These are phyloP conservation scores for Neurospora sublineolata DNA, from an alignment of 495 filamentous ascomycete genomes.

Conservation along the genomic window DNA sequence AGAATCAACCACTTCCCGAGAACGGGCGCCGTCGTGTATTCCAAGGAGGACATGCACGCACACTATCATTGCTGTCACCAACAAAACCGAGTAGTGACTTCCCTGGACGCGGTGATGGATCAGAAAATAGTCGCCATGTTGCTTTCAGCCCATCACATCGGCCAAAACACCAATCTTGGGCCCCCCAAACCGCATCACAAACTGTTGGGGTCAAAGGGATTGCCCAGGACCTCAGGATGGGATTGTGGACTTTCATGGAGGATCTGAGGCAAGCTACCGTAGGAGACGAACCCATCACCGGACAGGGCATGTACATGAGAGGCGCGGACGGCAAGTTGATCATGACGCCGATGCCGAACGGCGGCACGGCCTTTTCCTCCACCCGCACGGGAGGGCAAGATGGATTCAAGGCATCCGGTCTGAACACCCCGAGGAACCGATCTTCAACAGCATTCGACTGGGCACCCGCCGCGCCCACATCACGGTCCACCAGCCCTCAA, in stretches of 20 bases:
- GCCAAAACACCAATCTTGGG: conserved; percentile 38
- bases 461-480: conserved; percentile 1
- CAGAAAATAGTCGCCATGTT: conserved; percentile 9
- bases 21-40: conserved; percentile 37
- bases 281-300: conserved; percentile 74
- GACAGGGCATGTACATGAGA: conserved; percentile 32
- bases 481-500: background rate
- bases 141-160: conserved; percentile 11
- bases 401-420: conserved; percentile 24
- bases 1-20: conserved; percentile 28
- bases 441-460: conserved; percentile 16
- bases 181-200: conserved; percentile 27
- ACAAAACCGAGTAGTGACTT: conserved; percentile 21
- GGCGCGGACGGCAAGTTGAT: conserved; percentile 16
- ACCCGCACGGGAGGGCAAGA: conserved; percentile 18
- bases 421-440: conserved; percentile 8
- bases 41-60: conserved; percentile 52
- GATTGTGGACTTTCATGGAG: conserved; percentile 94
- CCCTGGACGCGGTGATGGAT: conserved; percentile 1
- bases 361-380: conserved; percentile 7
- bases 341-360: conserved; percentile 27
- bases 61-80: conserved; percentile 77
- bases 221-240: conserved; percentile 77
- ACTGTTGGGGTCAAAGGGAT: conserved; percentile 56
- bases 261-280: conserved; percentile 91